phyloP scores from a whole-genome alignment of 805 yeast genomes.

The Cyberlindnera veronae region DNA sequence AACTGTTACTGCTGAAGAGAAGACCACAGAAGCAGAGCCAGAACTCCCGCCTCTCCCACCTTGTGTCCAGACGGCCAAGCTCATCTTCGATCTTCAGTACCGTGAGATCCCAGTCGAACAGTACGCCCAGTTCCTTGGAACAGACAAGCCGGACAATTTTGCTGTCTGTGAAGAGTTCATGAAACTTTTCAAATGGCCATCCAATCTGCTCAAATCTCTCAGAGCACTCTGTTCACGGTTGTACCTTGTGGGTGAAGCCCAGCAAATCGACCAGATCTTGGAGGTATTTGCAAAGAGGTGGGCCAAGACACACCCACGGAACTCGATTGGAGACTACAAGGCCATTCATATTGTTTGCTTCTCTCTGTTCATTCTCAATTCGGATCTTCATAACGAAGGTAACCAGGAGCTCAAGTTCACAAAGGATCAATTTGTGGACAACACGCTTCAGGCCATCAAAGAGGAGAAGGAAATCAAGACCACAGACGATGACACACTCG shows the following conservation, averaged over 20 bases:
- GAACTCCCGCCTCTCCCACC: neutral
- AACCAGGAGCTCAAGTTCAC: conserved; percentile 36
- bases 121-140: conserved; percentile 41
- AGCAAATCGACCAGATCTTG: conserved; percentile 70
- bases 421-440: conserved; percentile 42
- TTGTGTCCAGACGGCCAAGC: conserved; percentile 27
- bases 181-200: conserved; percentile 40
- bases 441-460: conserved; percentile 46
- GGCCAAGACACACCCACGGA: conserved; percentile 44
- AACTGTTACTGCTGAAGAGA: neutral
- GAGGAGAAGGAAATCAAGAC: conserved; percentile 14
- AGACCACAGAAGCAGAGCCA: neutral
- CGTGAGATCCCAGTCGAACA: conserved; percentile 35
- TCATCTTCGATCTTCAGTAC: conserved; percentile 32
- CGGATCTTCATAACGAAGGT: conserved; percentile 64
- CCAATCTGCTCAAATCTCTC: conserved; percentile 54
- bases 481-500: conserved; percentile 3
- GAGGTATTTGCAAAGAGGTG: conserved; percentile 67
- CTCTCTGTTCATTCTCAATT: conserved; percentile 67
- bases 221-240: conserved; percentile 58
- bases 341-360: conserved; percentile 71
- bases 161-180: conserved; percentile 35
- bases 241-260: conserved; percentile 81
- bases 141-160: conserved; percentile 23
- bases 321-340: conserved; percentile 48